phyloP scores from a whole-genome alignment of 306 rosid genomes.

The Carpinus viminea region DNA sequence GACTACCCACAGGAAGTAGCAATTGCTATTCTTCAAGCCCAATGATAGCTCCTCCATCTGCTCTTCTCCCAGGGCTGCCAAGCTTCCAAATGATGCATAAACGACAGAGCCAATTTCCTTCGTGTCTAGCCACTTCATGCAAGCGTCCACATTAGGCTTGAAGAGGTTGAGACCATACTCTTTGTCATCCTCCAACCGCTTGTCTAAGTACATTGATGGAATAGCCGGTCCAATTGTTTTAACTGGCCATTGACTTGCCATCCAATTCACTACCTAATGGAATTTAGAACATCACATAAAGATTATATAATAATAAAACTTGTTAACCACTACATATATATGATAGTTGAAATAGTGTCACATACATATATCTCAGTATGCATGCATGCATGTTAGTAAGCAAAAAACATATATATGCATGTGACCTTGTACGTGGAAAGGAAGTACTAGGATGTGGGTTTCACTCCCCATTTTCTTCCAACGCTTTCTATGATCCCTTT shows the following conservation, averaged over 20 bases:
- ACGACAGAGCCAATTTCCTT: slow-evolving; percentile 18
- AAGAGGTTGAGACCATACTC: slow-evolving; percentile 20
- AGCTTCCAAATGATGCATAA: slow-evolving; percentile 18
- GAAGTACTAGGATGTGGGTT: slow-evolving; percentile 15
- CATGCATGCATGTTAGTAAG: no score
- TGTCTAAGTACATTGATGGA: slow-evolving; percentile 28
- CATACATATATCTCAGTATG: no score
- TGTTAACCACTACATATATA: no score
- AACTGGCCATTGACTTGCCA: slow-evolving; percentile 21
- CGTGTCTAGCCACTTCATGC: slow-evolving; percentile 21
- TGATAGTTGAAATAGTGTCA: no score
- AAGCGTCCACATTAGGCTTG: slow-evolving; percentile 2
- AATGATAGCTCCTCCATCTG: slow-evolving; percentile 15
- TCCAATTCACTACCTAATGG: slow-evolving; percentile 20
- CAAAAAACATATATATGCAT: not conserved
- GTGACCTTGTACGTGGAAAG: no score
- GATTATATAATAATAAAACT: no score
- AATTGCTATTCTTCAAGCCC: slow-evolving; percentile 3
- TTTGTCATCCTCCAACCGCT: slow-evolving; percentile 14
- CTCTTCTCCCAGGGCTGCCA: slow-evolving; percentile 21
- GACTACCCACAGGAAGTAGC: slow-evolving; percentile 22
- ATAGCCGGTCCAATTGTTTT: slow-evolving; percentile 24
- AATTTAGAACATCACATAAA: not conserved
- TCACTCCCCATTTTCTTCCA: not conserved
- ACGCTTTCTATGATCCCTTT: not conserved